phyloP scores from a whole-genome alignment of 768 basidiomycete species.

The Kondoa malvinella region DNA sequence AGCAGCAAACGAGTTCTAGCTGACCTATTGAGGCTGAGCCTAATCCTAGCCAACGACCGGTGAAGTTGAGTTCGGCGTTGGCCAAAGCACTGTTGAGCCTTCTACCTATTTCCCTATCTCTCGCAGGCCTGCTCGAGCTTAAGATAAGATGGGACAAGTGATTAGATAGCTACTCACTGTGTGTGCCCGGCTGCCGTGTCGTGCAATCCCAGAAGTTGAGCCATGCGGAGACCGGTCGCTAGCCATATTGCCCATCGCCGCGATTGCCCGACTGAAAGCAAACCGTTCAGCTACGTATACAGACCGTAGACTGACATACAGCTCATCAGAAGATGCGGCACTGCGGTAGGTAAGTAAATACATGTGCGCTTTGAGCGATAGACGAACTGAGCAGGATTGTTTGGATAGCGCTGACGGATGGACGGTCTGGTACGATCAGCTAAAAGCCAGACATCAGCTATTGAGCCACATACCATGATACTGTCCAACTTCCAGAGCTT shows the following conservation, averaged over 20 bases:
- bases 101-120: background rate
- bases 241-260: background rate
- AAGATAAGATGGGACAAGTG: background rate
- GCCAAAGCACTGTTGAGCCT: background rate
- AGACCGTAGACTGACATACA: background rate
- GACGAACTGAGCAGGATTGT: background rate
- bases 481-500: background rate
- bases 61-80: background rate
- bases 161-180: background rate
- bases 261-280: background rate
- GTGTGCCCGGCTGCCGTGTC: background rate
- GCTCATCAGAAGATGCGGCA: background rate
- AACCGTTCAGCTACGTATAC: background rate
- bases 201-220: background rate
- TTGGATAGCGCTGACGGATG: background rate
- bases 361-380: background rate
- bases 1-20: background rate
- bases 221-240: background rate
- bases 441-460: no score
- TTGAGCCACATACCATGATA: no score
- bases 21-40: background rate
- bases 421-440: no score
- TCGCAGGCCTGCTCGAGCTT: background rate
- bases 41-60: background rate
- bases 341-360: background rate